Conservation (phyloP, 176 grass and related monocot genomes). For the Oryza coarctata region DNA sequence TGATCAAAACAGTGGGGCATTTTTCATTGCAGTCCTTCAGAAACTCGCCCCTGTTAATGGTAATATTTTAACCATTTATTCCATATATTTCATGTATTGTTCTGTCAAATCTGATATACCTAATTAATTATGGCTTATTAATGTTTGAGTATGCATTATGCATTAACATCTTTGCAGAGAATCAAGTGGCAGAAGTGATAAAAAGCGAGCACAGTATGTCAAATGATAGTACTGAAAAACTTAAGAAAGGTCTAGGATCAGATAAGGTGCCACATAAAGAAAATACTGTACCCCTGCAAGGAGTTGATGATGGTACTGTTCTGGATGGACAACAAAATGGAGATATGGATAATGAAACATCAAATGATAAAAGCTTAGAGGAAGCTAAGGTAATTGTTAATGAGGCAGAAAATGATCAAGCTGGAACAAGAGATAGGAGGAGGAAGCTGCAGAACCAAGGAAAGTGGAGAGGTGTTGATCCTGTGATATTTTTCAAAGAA, state of each 20-base stretch:
- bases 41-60: conserved; percentile 65
- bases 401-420: conserved; percentile 52
- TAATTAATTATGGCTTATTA: background rate
- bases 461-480: conserved; percentile 93
- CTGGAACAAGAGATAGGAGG: conserved; percentile 34
- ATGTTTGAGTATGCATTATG: background rate
- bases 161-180: conserved; percentile 43
- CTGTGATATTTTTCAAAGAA: conserved; percentile 90
- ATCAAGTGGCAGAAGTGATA: conserved; percentile 38
- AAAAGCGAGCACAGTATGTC: conserved; percentile 37
- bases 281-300: conserved; percentile 33
- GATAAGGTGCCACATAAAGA: conserved; percentile 40
- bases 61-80: conserved; percentile 33
- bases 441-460: conserved; percentile 53
- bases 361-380: conserved; percentile 35
- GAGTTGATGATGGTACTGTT: conserved; percentile 34
- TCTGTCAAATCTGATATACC: background rate
- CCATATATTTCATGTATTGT: conserved; percentile 13
- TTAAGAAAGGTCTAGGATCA: conserved; percentile 21
- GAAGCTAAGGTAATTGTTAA: conserved; percentile 43
- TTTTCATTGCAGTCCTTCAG: conserved; percentile 94
- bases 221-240: conserved; percentile 29
- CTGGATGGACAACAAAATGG: conserved; percentile 39
- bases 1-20: conserved; percentile 94
- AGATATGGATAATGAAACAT: conserved; percentile 23